phyloP scores from a whole-genome alignment of 768 basidiomycete species.

The Pleurotus salmoneostramineus region DNA sequence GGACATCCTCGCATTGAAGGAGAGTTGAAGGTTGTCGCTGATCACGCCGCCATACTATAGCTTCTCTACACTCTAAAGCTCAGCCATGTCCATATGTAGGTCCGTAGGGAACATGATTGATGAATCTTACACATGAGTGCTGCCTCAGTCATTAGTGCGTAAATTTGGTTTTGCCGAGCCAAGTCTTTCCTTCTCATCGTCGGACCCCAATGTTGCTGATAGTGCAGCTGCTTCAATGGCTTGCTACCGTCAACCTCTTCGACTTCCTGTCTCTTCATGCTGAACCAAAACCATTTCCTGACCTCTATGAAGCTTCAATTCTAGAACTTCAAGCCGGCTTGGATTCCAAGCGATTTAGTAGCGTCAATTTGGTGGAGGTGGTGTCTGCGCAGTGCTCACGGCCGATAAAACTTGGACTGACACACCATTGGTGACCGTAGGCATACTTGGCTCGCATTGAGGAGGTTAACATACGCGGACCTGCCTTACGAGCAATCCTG shows the following conservation, averaged over 20 bases:
- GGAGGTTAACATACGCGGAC: slow-evolving; percentile 62
- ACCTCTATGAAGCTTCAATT: slow-evolving; percentile 59
- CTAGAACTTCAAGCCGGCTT: slow-evolving; percentile 51
- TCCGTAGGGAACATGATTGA: too few species aligned
- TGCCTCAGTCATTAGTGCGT: too few species aligned
- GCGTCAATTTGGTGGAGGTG: slow-evolving; percentile 60
- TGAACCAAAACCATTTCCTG: slow-evolving; percentile 28
- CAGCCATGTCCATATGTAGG: too few species aligned
- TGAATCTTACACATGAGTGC: too few species aligned
- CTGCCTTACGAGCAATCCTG: slow-evolving; percentile 29
- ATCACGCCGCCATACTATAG: neutral
- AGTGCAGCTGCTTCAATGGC: neutral
- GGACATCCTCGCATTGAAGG: neutral
- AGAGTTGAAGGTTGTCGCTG: too few species aligned
- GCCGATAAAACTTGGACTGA: neutral
- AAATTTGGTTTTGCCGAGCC: too few species aligned
- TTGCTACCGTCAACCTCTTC: neutral
- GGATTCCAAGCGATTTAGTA: slow-evolving; percentile 44
- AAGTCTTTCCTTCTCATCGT: neutral
- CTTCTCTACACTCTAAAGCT: neutral
- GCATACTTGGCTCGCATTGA: slow-evolving; percentile 65
- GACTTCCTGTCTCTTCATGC: neutral
- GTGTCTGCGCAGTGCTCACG: neutral
- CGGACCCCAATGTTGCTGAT: neutral
- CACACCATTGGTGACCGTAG: slow-evolving; percentile 22